These are phyloP conservation scores for Letharia lupina DNA, from an alignment of 495 filamentous ascomycete genomes.

Conservation along the genomic window DNA sequence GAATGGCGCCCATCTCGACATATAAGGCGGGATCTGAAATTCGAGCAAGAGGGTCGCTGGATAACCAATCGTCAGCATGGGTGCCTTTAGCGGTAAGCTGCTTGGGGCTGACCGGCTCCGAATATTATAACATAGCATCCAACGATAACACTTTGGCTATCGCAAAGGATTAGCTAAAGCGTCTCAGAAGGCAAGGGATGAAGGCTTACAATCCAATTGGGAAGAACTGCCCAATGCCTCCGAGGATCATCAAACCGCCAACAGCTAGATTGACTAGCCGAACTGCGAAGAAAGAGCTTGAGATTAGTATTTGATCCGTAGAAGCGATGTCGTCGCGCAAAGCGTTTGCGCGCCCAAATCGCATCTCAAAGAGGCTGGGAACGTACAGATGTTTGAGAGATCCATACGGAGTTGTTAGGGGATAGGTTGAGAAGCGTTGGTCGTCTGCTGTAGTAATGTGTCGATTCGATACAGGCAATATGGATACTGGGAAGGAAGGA, in stretches of 20 bases:
- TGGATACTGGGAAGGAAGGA: background rate
- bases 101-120: constrained; percentile 59
- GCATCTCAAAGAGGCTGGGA: constrained; percentile 15
- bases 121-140: constrained; percentile 85
- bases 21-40: constrained; percentile 89
- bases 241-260: constrained; percentile 79
- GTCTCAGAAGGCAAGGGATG: background rate
- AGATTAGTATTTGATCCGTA: constrained; percentile 18
- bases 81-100: background rate
- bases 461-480: background rate
- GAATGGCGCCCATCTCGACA: constrained; percentile 91
- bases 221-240: constrained; percentile 86
- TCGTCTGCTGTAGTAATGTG: background rate
- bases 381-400: constrained; percentile 52
- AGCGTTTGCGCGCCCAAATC: constrained; percentile 22
- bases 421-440: background rate
- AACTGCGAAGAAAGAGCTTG: constrained; percentile 39
- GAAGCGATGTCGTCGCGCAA: constrained; percentile 20
- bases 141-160: constrained; percentile 49
- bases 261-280: constrained; percentile 90
- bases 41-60: constrained; percentile 59
- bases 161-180: constrained; percentile 1
- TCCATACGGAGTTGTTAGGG: constrained; percentile 34
- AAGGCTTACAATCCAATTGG: constrained; percentile 44
- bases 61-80: constrained; percentile 13